Conservation (phyloP, 1,284 basidiomycete species). For the Melampsora abietis-canadensis region DNA sequence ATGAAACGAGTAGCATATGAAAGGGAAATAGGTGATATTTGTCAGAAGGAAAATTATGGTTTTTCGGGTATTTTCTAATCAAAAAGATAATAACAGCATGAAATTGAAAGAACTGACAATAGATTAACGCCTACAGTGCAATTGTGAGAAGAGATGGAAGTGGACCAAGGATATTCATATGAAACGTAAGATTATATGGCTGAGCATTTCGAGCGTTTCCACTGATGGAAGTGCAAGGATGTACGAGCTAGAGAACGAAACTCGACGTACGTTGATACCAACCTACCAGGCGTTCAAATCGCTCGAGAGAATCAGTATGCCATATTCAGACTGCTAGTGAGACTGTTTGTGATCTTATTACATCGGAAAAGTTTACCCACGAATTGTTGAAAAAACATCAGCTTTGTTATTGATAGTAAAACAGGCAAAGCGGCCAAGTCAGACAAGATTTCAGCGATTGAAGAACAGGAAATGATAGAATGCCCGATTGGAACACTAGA, state of each 20-base stretch:
- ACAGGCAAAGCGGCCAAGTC: slow-evolving; percentile 21
- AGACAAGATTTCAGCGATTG: slow-evolving; percentile 16
- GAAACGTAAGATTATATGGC: not conserved
- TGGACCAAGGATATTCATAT: not conserved
- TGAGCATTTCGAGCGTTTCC: not conserved
- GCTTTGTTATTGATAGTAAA: not conserved
- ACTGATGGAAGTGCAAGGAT: not conserved
- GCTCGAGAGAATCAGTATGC: not conserved
- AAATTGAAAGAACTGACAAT: slow-evolving; percentile 11
- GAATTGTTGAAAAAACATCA: slow-evolving; percentile 48
- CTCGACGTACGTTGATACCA: slow-evolving; percentile 4
- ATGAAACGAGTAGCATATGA: not conserved
- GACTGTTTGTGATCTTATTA: slow-evolving; percentile 11
- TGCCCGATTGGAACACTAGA: not conserved
- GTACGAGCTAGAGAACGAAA: not conserved
- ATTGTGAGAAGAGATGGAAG: not conserved
- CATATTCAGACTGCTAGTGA: slow-evolving; percentile 27
- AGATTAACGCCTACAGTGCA: slow-evolving; percentile 29
- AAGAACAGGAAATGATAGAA: not conserved
- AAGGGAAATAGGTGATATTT: not conserved
- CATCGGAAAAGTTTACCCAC: slow-evolving; percentile 45
- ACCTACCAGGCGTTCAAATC: not conserved
- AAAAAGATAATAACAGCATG: too few relatives aligned
- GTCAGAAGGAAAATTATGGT: not conserved
- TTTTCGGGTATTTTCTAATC: not conserved